These are phyloP conservation scores for Stellera chamaejasme DNA, from an alignment of 345 rosid genomes.

Conservation along the genomic window DNA sequence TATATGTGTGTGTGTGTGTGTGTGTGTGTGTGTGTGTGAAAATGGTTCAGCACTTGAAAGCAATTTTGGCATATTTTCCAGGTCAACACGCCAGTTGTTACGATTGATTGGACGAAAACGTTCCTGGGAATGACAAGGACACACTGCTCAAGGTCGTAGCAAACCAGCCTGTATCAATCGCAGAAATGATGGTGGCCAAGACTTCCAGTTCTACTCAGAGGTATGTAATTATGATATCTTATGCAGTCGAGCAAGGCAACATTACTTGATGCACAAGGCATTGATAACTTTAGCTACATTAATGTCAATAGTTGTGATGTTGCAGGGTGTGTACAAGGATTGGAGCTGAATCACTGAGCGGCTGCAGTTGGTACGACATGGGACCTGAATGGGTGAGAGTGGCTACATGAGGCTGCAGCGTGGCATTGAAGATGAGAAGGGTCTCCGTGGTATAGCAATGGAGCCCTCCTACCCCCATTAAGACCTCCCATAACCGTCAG, in stretches of 20 bases:
- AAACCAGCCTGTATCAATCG: conserved; percentile 62
- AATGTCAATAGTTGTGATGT: neutral
- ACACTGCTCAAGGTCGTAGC: conserved; percentile 58
- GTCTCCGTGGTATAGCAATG: conserved; percentile 67
- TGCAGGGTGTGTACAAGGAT: conserved; percentile 61
- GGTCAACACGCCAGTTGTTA: conserved; percentile 32
- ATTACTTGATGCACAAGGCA: no score
- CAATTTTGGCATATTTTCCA: conserved; percentile 6
- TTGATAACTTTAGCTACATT: no score
- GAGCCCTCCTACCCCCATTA: conserved; percentile 63
- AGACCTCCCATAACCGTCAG: conserved; percentile 27
- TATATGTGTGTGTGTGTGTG: no score
- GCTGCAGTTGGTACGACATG: conserved; percentile 51
- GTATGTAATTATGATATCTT: conserved; percentile 11
- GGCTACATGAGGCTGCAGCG: conserved; percentile 61
- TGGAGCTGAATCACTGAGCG: conserved; percentile 51
- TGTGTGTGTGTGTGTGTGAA: no score
- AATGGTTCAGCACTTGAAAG: neutral
- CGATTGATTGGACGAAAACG: conserved; percentile 62
- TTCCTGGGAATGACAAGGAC: conserved; percentile 50
- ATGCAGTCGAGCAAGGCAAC: no score
- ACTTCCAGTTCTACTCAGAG: conserved; percentile 83
- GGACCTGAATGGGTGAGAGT: conserved; percentile 67
- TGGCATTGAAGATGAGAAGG: conserved; percentile 32
- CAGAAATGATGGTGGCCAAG: conserved; percentile 67